These are phyloP conservation scores for Marasmius fiardii DNA, from an alignment of 1,284 basidiomycete genomes.

Conservation along the genomic window DNA sequence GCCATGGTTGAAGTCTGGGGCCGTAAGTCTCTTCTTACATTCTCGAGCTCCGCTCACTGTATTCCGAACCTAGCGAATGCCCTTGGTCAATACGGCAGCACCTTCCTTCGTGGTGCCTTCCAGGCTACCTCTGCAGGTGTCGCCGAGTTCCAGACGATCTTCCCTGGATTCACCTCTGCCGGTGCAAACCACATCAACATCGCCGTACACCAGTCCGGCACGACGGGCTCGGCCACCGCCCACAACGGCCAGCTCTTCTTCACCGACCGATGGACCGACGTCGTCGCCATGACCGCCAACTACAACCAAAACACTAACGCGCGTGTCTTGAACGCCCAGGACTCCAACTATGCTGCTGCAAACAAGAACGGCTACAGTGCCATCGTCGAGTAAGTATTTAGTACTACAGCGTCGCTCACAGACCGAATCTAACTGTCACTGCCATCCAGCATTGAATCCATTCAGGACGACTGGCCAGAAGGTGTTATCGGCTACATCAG, in stretches of 20 bases:
- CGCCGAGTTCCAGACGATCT: constrained; percentile 50
- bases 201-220: constrained; percentile 22
- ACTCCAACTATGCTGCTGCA: constrained; percentile 26
- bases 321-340: constrained; percentile 28
- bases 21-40: constrained; percentile 20
- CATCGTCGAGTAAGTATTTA: constrained; percentile 26
- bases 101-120: constrained; percentile 48
- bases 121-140: constrained; percentile 49
- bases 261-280: constrained; percentile 35
- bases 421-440: not conserved
- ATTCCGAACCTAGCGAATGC: constrained; percentile 30
- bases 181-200: constrained; percentile 32
- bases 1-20: constrained; percentile 60
- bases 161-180: constrained; percentile 41
- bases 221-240: constrained; percentile 10
- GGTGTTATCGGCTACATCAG: constrained; percentile 15
- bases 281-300: constrained; percentile 23
- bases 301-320: constrained; percentile 30
- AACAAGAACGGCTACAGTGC: constrained; percentile 27
- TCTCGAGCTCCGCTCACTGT: not conserved
- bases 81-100: constrained; percentile 30
- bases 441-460: constrained; percentile 3
- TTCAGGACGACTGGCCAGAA: constrained; percentile 12
- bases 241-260: constrained; percentile 38
- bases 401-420: not conserved